Conservation (phyloP, 495 filamentous ascomycete genomes). For the Hypoxylon trugodes region DNA sequence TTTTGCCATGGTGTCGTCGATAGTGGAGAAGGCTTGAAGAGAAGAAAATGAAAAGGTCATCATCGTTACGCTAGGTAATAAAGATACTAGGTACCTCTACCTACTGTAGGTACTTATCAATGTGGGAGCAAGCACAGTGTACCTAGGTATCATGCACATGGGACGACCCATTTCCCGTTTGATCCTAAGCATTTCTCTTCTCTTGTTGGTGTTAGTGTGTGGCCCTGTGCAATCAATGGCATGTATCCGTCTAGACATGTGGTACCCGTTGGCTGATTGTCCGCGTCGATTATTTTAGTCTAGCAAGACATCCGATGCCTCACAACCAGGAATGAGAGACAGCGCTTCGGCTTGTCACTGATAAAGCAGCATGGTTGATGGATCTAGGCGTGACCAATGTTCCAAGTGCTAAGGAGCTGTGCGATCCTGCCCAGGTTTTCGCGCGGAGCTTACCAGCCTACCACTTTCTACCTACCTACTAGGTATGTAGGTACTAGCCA, state of each 20-base stretch:
- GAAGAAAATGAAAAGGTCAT: conserved; percentile 13
- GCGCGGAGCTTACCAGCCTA: conserved; percentile 23
- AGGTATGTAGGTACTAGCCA: too few relatives aligned
- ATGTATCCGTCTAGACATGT: conserved; percentile 28
- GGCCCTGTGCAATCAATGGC: conserved; percentile 7
- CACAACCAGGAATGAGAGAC: conserved; percentile 41
- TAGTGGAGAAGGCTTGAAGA: conserved; percentile 28
- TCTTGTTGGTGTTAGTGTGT: conserved; percentile 30
- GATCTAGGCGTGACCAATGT: conserved; percentile 35
- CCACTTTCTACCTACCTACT: too few relatives aligned
- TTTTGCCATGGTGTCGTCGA: conserved; percentile 26
- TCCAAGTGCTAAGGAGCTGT: conserved; percentile 15
- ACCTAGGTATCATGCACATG: conserved; percentile 33
- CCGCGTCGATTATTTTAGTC: conserved; percentile 33
- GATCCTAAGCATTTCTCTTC: conserved; percentile 11
- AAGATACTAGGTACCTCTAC: too few relatives aligned
- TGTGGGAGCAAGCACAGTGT: conserved; percentile 32
- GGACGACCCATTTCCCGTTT: conserved; percentile 13
- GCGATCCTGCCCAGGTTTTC: conserved; percentile 26
- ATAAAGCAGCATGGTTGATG: conserved; percentile 27
- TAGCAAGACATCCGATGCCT: conserved; percentile 44
- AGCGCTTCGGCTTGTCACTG: conserved; percentile 31
- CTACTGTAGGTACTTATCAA: too few relatives aligned
- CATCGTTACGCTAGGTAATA: conserved; percentile 33
- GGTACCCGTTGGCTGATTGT: conserved; percentile 29